Evolutionary conservation across 1,139 yeast species (phyloP).

Genomic region (Yamadazyma spencermartinsiae): DNA sequence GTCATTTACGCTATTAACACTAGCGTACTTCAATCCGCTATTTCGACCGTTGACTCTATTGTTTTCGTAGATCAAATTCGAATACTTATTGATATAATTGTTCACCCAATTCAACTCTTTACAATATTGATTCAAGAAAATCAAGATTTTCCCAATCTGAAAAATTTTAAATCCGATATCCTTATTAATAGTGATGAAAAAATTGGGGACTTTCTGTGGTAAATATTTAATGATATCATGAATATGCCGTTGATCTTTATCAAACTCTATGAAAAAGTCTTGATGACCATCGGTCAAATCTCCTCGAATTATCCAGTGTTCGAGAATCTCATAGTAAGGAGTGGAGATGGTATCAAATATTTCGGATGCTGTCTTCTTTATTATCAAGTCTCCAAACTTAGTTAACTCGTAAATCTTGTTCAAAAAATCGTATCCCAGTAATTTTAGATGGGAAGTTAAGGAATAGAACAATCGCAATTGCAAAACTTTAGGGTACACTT

Average conservation of each 20-base stretch:
- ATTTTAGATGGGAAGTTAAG: constrained; percentile 35
- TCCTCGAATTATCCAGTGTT: constrained; percentile 73
- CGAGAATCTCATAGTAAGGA: constrained; percentile 65
- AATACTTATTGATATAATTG: constrained; percentile 38
- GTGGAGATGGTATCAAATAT: constrained; percentile 51
- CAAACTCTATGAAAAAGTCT: constrained; percentile 68
- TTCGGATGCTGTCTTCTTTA: constrained; percentile 42
- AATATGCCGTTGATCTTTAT: constrained; percentile 29
- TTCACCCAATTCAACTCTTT: constrained; percentile 42
- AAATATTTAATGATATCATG: constrained; percentile 36
- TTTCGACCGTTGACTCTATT: constrained; percentile 11
- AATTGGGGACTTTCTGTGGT: constrained; percentile 56
- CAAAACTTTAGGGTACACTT: constrained; percentile 46
- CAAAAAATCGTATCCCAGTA: constrained; percentile 58
- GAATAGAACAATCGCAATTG: constrained; percentile 57
- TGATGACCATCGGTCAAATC: constrained; percentile 53
- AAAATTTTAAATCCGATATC: constrained; percentile 55
- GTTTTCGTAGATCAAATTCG: constrained; percentile 27
- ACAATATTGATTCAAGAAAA: constrained; percentile 67
- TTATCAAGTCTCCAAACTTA: constrained; percentile 61
- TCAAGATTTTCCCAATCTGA: constrained; percentile 78
- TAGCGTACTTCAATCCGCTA: constrained; percentile 35
- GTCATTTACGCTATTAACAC: constrained; percentile 24
- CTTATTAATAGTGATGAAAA: constrained; percentile 39
- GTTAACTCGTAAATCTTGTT: constrained; percentile 52